Evolutionary conservation across 164 flowering plant species (phyloP).

Genomic region (Vitis rotundifolia): DNA sequence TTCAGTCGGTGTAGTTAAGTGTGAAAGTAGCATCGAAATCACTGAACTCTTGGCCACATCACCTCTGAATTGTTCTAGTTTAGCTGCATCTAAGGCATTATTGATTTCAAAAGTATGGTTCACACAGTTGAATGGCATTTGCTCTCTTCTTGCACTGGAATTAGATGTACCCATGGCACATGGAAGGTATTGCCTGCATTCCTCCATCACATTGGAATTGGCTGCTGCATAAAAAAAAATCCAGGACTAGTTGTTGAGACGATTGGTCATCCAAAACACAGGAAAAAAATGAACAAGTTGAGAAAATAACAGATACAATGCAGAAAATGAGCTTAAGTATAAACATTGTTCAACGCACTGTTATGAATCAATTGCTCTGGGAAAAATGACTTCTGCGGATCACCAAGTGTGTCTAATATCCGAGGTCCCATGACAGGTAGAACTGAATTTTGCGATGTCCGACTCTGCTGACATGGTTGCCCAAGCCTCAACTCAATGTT

Average conservation of each 20-base stretch:
- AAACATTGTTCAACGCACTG: constrained; percentile 29
- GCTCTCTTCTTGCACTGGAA: constrained; percentile 17
- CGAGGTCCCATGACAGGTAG: constrained; percentile 21
- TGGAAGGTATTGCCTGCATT: constrained; percentile 23
- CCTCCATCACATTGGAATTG: constrained; percentile 22
- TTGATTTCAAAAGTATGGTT: constrained; percentile 15
- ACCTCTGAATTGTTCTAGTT: constrained; percentile 18
- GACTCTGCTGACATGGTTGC: constrained; percentile 55
- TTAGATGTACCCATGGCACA: constrained; percentile 20
- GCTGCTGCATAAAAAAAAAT: constrained; percentile 31
- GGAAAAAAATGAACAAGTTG: background rate
- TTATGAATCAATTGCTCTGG: constrained; percentile 28
- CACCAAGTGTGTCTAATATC: constrained; percentile 13
- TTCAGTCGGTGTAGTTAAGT: constrained; percentile 16
- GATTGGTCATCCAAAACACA: background rate
- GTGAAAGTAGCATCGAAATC: constrained; percentile 25
- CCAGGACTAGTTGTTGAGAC: constrained; percentile 9
- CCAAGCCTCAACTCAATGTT: constrained; percentile 72
- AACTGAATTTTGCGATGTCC: constrained; percentile 23
- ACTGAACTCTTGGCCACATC: constrained; percentile 27
- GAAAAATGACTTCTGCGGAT: constrained; percentile 23
- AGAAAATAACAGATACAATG: background rate
- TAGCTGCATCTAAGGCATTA: constrained; percentile 16
- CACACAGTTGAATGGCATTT: constrained; percentile 17
- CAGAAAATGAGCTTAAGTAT: constrained; percentile 2